Base-by-base conservation (phyloP, 2,329 filamentous ascomycete species). In the Botrytis galanthina region DNA sequence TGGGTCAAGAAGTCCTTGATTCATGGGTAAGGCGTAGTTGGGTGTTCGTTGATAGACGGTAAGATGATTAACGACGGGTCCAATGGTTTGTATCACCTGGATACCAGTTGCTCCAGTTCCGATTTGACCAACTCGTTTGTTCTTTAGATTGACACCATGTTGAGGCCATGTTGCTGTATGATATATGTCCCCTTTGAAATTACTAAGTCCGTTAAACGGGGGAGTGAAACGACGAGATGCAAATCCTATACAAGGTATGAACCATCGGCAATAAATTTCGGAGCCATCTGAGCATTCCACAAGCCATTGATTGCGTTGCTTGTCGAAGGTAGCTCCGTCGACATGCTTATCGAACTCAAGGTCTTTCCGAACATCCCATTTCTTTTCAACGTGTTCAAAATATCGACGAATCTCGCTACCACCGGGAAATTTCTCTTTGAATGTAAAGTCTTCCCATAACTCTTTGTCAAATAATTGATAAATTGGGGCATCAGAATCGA, bases 321-420 rank as follows among this genome's bases (percentile, higher is more conserved):
- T 78, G 74, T 85, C 78, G 73, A 84, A 87, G 3, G 80, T 74
- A 1, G 84, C 84, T 4, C 77, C 80, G 3, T 80, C 75, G 9
- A 87, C 84, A 16, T 81, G 80, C 18, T 80, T 83, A 44, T 84
- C 80, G 75, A 86, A 76, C 20, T 71, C 48, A 22, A 73, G 54
- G 12, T 78, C 75, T 32, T 89, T 90, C 78, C 85, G 87, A 32
- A 91, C 81, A 20, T 84, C 81, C 10, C 89, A 77, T 7, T 86
- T 83, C 73, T 86, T 86, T 71, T 89, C 88, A 29, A 89, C 85
- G 68, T 89, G 86, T 26, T 88, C 84, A 77, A 91, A 91, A 79
- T 91, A 91, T 6, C 79, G 78, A 20, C 86, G 83, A 1, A 91
- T 82, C 62, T 91, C 86, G 37, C 83, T 75, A 37, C 84, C 86